These are phyloP conservation scores for Aurantiochytrium sp. DNA, from an alignment of 108 stramenopile species.

Conservation along the genomic window DNA sequence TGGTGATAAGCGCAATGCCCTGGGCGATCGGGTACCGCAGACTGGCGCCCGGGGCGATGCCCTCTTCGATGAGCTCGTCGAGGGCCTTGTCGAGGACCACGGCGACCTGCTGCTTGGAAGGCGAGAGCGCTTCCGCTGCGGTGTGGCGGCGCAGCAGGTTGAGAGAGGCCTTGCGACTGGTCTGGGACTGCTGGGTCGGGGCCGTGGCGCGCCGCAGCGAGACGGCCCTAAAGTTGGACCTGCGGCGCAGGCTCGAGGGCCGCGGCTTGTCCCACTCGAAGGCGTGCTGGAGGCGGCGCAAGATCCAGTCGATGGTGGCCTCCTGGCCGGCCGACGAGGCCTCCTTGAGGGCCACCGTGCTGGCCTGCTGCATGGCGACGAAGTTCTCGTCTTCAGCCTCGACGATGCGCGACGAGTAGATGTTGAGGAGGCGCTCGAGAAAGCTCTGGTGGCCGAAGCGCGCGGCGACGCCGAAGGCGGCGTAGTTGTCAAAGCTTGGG, in stretches of 20 bases:
- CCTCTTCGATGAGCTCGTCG: conserved; percentile 8
- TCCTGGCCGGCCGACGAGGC: neutral
- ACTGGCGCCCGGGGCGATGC: neutral
- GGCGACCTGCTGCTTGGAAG: neutral
- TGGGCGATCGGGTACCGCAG: neutral
- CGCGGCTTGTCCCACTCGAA: neutral
- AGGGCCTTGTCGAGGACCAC: neutral
- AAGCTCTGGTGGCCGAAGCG: neutral
- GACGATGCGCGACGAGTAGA: neutral
- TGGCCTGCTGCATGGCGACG: neutral
- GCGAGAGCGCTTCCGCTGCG: neutral
- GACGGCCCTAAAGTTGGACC: neutral
- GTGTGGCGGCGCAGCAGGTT: neutral
- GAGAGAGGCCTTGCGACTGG: neutral
- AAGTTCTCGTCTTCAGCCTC: neutral
- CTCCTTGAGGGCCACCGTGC: conserved; percentile 2
- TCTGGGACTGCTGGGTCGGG: neutral
- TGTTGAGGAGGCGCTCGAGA: neutral
- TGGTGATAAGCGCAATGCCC: neutral
- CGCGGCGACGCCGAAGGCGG: neutral
- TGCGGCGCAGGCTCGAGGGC: neutral
- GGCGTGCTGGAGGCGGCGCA: neutral
- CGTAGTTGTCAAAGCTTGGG: neutral
- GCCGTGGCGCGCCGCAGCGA: neutral
- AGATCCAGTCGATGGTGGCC: neutral